These are phyloP conservation scores for Hypoxylon sp. DNA, from an alignment of 2,329 filamentous ascomycete species.

Conservation along the genomic window DNA sequence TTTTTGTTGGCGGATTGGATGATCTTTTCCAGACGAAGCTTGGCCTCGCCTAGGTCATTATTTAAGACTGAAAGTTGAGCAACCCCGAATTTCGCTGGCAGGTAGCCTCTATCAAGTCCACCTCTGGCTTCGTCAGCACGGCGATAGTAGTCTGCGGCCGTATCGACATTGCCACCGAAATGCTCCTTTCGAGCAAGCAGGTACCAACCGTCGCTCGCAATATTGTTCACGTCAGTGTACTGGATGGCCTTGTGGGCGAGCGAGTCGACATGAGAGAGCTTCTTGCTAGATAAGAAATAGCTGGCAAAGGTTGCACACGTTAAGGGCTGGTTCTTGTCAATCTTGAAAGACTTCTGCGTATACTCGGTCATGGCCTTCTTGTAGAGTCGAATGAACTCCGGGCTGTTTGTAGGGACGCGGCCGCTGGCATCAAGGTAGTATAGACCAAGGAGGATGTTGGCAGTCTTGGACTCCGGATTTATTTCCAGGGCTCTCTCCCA, in stretches of 20 bases:
- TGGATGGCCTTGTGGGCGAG: constrained; percentile 94
- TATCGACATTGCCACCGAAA: constrained; percentile 78
- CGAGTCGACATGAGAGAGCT: constrained; percentile 83
- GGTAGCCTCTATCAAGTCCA: constrained; percentile 87
- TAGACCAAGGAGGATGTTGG: constrained; percentile 88
- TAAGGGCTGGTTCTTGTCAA: constrained; percentile 90
- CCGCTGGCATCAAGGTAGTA: constrained; percentile 91
- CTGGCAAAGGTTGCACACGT: constrained; percentile 90
- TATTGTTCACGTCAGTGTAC: constrained; percentile 93
- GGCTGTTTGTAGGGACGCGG: constrained; percentile 83
- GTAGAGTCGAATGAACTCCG: constrained; percentile 86
- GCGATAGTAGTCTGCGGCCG: constrained; percentile 87
- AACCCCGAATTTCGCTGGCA: constrained; percentile 94
- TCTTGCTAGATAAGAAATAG: constrained; percentile 88
- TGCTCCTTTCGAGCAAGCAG: constrained; percentile 92
- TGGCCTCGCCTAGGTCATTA: constrained; percentile 89
- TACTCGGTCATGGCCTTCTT: constrained; percentile 95
- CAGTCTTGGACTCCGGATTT: constrained; percentile 84
- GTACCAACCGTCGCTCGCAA: constrained; percentile 98
- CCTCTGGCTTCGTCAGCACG: constrained; percentile 92
- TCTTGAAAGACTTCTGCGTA: constrained; percentile 91
- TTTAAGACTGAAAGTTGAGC: constrained; percentile 89
- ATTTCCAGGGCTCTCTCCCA: constrained; percentile 91
- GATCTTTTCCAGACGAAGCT: constrained; percentile 93
- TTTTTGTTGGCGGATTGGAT: constrained; percentile 80